Evolutionary conservation across 2,329 filamentous ascomycete genomes (phyloP), one percentile per base, ranked within the genome.

Genomic region (Penicillium sclerotiorum): DNA sequence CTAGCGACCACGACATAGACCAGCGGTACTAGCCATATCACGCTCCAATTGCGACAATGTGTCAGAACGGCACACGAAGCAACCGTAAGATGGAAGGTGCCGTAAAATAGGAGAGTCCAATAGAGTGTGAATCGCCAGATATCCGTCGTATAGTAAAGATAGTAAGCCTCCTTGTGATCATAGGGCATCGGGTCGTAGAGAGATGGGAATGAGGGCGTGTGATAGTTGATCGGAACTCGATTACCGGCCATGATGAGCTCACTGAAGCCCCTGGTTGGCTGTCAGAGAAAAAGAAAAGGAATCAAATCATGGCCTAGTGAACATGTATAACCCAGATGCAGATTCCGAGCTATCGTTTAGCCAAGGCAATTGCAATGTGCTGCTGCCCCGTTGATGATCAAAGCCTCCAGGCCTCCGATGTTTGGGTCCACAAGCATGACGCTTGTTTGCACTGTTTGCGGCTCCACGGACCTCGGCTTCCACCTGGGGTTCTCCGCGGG

Each of bases 91-190:
- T 96, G 90, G 55, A 92, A 88, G 17, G 84, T 78, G 27, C 82
- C 84, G 61, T 89, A 93, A 58, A 90, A 82, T 23, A 95, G 83
- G 30, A 95, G 73, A 0, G 90, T 95, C 91, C 91, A 96, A 66
- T 86, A 81, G 13, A 94, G 73, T 1, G 90, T 96, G 70, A 94
- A 96, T 57, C 87, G 86, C 86, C 90, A 93, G 47, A 95, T 89
- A 65, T 95, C 90, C 52, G 73, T 68, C 2, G 89, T 79, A 63
- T 87, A 80, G 75, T 89, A 93, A 59, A 96, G 84, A 62, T 86
- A 86, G 55, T 75, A 73, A 27, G 79, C 73, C 30, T 83, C 81
- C 52, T 80, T 80, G 37, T 80, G 74, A 50, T 70, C 69, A 11
- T 85, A 77, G 20, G 80, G 78, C 38, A 85, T 74, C 27, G 87